phyloP scores from a whole-genome alignment of 2,329 filamentous ascomycete genomes.

The Berkeleyomyces rouxiae region DNA sequence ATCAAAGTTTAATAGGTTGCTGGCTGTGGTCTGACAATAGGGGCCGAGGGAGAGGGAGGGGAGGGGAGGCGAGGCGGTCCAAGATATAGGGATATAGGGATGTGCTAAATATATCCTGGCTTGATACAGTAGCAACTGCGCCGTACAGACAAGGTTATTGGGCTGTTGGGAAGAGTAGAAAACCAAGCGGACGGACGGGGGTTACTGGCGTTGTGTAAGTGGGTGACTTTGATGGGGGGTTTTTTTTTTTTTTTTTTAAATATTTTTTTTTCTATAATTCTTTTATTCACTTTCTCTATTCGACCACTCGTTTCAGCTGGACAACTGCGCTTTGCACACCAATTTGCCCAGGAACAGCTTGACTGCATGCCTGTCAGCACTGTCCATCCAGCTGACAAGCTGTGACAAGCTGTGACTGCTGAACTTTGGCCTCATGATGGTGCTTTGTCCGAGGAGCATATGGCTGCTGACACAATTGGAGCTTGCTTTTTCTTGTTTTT shows the following conservation, averaged over 20 bases:
- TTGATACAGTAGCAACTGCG: neutral
- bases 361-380: too few relatives aligned
- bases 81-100: slow-evolving; percentile 2
- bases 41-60: neutral
- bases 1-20: too few relatives aligned
- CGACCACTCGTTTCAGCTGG: too few relatives aligned
- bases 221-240: neutral
- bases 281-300: neutral
- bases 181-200: too few relatives aligned
- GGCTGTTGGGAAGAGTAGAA: too few relatives aligned
- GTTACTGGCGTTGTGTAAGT: neutral
- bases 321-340: too few relatives aligned
- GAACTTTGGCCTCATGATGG: too few relatives aligned
- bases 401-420: too few relatives aligned
- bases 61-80: neutral
- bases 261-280: neutral
- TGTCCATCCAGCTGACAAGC: too few relatives aligned
- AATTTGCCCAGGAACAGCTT: too few relatives aligned
- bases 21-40: neutral
- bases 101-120: neutral
- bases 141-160: neutral
- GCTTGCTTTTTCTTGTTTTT: neutral
- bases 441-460: too few relatives aligned
- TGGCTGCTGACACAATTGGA: too few relatives aligned
- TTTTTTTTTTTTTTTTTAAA: neutral